Evolutionary conservation across 2,329 filamentous ascomycete genomes (phyloP).

Genomic region (Xylariaceae sp.): DNA sequence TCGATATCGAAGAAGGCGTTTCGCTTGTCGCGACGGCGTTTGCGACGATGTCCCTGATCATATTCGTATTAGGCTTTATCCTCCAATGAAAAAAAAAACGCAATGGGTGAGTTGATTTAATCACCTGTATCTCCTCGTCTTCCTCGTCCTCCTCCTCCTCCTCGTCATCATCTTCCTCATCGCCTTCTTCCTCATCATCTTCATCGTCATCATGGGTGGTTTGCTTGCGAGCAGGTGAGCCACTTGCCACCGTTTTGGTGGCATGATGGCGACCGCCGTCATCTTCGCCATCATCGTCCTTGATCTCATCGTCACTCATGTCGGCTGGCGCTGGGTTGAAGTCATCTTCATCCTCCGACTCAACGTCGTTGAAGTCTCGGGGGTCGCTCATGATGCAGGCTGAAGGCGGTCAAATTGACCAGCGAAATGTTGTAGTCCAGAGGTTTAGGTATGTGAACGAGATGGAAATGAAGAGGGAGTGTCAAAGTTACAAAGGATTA

Average conservation of each 20-base stretch:
- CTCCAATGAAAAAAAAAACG: not conserved
- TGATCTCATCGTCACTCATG: conserved; percentile 64
- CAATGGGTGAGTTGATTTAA: conserved; percentile 12
- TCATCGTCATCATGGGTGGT: conserved; percentile 41
- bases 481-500: conserved; percentile 5
- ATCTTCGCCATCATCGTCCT: conserved; percentile 33
- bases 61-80: conserved; percentile 4
- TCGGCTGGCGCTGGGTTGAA: conserved; percentile 81
- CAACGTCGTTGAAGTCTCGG: conserved; percentile 44
- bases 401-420: conserved; percentile 7
- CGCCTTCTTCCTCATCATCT: conserved; percentile 43
- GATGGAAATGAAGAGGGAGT: not conserved
- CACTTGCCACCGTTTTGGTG: conserved; percentile 19
- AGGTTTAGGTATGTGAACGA: not conserved
- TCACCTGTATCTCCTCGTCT: conserved; percentile 61
- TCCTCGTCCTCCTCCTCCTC: conserved; percentile 62
- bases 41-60: conserved; percentile 62
- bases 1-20: conserved; percentile 95
- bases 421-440: not conserved
- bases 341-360: conserved; percentile 74
- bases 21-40: conserved; percentile 70
- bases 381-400: conserved; percentile 42
- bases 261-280: conserved; percentile 23
- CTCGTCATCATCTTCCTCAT: conserved; percentile 52
- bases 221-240: conserved; percentile 27